Evolutionary conservation across 257 asterid genomes (phyloP).

Genomic region (Solanum clarkiae): DNA sequence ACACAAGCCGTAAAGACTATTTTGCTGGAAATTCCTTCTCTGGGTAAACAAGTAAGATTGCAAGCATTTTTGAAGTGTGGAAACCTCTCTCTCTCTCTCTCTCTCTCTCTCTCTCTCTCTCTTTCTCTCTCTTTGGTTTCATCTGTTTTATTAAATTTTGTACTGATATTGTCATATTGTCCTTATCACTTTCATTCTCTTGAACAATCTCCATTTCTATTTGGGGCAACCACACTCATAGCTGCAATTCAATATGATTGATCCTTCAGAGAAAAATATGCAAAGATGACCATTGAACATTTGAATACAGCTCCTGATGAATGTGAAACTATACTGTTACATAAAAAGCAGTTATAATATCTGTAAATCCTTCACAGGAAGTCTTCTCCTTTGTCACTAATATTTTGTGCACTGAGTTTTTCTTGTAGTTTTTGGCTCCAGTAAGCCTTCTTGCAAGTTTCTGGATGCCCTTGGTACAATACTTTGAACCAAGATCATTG

Average conservation of each 20-base stretch:
- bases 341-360: not conserved
- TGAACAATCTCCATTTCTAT: not conserved
- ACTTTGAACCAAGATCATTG: not conserved
- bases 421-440: not conserved
- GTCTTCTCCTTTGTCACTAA: not conserved
- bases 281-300: not conserved
- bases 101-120: not conserved
- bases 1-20: slow-evolving; percentile 96
- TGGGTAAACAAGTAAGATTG: slow-evolving; percentile 73
- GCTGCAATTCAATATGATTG: not conserved
- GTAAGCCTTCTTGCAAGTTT: not conserved
- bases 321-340: not conserved
- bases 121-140: not conserved
- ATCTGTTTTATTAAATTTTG: not conserved
- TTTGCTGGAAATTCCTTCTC: slow-evolving; percentile 89
- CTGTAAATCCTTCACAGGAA: not conserved
- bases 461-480: not conserved
- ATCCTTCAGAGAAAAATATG: not conserved
- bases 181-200: not conserved
- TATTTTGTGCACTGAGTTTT: not conserved
- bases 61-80: not conserved
- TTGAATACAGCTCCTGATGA: not conserved
- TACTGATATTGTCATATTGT: not conserved
- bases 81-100: not conserved
- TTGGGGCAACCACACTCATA: not conserved